A percentile compares a stretch with the other conserved stretches of the same genome.
Conservation (phyloP, 1,284 basidiomycete species). For the Leccinum griseonigrum region DNA sequence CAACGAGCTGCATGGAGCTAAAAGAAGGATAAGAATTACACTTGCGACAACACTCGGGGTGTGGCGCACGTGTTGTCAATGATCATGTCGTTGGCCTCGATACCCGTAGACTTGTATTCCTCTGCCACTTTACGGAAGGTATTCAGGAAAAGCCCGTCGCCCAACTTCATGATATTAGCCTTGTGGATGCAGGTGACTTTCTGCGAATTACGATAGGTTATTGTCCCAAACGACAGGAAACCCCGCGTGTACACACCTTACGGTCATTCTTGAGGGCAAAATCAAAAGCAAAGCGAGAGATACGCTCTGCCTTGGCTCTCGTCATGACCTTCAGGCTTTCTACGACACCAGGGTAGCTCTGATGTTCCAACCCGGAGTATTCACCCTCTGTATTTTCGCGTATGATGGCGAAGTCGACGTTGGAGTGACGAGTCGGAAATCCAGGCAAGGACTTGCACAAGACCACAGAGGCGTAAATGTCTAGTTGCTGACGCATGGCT, state of each 20-base stretch:
- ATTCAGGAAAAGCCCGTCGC: conserved; percentile 98
- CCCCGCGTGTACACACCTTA: conserved; percentile 56
- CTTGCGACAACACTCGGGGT: conserved; percentile 4
- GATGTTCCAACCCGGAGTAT: conserved; percentile 98
- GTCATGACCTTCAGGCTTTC: conserved; percentile 99
- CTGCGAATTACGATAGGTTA: conserved; percentile 40
- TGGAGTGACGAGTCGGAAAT: conserved; percentile 92
- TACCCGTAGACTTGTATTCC: conserved; percentile 92
- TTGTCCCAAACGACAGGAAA: background rate
- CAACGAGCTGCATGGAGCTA: conserved; percentile 98
- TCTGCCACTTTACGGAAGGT: conserved; percentile 97
- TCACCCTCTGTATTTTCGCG: conserved; percentile 99
- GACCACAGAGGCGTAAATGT: conserved; percentile 98
- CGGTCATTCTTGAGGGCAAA: conserved; percentile 99
- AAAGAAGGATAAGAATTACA: background rate
- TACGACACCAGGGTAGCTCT: conserved; percentile 97
- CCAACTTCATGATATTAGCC: conserved; percentile 99
- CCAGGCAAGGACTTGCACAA: conserved; percentile 99
- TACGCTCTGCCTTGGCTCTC: conserved; percentile 93
- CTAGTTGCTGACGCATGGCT: conserved; percentile 98
- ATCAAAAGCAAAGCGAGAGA: conserved; percentile 97
- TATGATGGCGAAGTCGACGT: conserved; percentile 99
- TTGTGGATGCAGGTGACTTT: conserved; percentile 99
- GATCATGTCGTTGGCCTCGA: conserved; percentile 97
- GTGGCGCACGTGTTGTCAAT: conserved; percentile 90